A percentile compares a stretch with the other conserved stretches of the same genome.
Evolutionary conservation across 768 basidiomycete species (phyloP).

Genomic region (Baorangia bicolor): DNA sequence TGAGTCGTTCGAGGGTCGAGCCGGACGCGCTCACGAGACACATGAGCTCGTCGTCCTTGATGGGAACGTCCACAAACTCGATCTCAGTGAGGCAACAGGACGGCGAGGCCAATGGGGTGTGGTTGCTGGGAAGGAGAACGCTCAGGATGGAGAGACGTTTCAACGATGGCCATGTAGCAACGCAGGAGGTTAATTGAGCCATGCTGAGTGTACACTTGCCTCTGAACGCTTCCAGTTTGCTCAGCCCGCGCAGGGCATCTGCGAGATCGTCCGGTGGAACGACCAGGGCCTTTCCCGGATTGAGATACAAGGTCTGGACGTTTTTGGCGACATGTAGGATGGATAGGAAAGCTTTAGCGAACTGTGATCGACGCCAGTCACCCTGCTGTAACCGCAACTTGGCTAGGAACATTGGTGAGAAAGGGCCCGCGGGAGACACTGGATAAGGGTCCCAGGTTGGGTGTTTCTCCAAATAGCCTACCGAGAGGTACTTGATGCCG

Average conservation of each 20-base stretch:
- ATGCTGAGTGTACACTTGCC: neutral
- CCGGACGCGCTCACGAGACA: constrained; percentile 3
- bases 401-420: neutral
- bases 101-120: neutral
- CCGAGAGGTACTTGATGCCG: constrained; percentile 10
- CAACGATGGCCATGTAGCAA: constrained; percentile 10
- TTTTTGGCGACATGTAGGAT: constrained; percentile 2
- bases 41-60: constrained; percentile 13
- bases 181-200: neutral
- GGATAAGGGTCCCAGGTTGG: constrained; percentile 1
- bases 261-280: neutral
- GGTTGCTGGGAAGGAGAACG: neutral
- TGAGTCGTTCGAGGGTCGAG: constrained; percentile 6
- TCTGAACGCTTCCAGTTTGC: neutral
- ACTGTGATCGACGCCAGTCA: neutral
- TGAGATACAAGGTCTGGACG: neutral
- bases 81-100: constrained; percentile 4
- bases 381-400: neutral
- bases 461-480: constrained; percentile 4
- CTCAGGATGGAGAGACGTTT: neutral
- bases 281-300: neutral
- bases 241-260: neutral
- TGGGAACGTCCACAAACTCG: neutral
- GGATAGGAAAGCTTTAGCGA: neutral
- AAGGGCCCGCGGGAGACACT: neutral